These are phyloP conservation scores for Chlamydomonas sp. DNA, from an alignment of 139 green algal genomes.

Conservation along the genomic window DNA sequence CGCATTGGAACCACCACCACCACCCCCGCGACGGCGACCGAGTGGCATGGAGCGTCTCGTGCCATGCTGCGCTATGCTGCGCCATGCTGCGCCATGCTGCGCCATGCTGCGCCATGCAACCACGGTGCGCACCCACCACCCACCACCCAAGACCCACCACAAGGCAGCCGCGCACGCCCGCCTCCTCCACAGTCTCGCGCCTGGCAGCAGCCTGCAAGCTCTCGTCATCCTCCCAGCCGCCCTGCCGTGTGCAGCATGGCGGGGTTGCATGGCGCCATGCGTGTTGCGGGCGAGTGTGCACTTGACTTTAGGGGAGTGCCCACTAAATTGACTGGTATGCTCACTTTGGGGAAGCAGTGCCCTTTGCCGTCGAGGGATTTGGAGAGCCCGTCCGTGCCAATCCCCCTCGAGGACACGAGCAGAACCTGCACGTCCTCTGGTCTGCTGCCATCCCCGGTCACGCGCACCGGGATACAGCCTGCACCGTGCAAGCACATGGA, in stretches of 20 bases:
- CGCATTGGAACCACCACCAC: background rate
- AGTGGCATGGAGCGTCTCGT: background rate
- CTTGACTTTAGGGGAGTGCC: background rate
- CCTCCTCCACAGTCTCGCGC: constrained; percentile 88
- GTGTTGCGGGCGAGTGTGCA: background rate
- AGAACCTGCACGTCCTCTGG: constrained; percentile 48
- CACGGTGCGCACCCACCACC: background rate
- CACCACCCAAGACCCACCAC: constrained; percentile 49
- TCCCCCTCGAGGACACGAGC: constrained; percentile 65
- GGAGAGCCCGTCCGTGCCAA: too few species aligned
- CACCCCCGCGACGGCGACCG: background rate
- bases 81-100: background rate
- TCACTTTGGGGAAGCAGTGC: constrained; percentile 79
- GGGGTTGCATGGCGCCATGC: background rate
- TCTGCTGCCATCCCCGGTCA: background rate
- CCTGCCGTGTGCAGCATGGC: constrained; percentile 34
- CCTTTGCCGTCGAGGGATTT: constrained; percentile 62
- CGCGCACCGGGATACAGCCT: constrained; percentile 75
- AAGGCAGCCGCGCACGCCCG: constrained; percentile 71
- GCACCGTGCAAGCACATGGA: too few species aligned
- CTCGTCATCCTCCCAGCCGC: constrained; percentile 90
- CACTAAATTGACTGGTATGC: background rate
- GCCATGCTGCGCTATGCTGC: background rate
- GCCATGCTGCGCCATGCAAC: background rate
- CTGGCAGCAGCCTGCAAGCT: constrained; percentile 67